These are phyloP conservation scores for Quercus engelmannii DNA, from an alignment of 306 rosid genomes.

Conservation along the genomic window DNA sequence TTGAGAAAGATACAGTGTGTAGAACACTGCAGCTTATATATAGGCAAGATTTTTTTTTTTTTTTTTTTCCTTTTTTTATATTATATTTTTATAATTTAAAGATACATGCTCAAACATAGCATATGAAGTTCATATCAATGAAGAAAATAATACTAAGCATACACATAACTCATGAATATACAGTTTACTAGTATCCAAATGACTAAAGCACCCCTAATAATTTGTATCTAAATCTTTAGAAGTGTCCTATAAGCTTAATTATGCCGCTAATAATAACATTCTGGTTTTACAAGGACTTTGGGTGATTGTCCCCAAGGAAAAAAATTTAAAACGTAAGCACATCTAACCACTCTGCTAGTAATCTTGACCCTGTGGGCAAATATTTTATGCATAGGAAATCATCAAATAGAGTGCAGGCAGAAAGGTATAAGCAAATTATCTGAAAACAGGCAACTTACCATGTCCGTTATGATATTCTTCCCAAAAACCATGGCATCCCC, in stretches of 20 bases:
- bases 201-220: neutral
- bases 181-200: neutral
- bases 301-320: neutral
- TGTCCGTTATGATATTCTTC: slow-evolving; percentile 66
- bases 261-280: neutral
- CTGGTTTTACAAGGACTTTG: neutral
- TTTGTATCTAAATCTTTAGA: neutral
- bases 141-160: no score
- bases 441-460: slow-evolving; percentile 43
- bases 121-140: neutral
- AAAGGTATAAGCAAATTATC: neutral
- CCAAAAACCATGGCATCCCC: slow-evolving; percentile 96
- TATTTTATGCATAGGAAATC: neutral
- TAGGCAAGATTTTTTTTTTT: neutral
- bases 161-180: neutral
- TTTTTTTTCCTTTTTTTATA: neutral
- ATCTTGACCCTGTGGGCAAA: neutral
- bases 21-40: neutral
- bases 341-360: neutral
- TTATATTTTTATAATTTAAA: neutral
- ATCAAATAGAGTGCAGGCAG: neutral
- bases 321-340: neutral
- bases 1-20: neutral
- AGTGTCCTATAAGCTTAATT: neutral
- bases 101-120: neutral